Conservation (phyloP, 1,284 basidiomycete species). For the Trametes versicolor region DNA sequence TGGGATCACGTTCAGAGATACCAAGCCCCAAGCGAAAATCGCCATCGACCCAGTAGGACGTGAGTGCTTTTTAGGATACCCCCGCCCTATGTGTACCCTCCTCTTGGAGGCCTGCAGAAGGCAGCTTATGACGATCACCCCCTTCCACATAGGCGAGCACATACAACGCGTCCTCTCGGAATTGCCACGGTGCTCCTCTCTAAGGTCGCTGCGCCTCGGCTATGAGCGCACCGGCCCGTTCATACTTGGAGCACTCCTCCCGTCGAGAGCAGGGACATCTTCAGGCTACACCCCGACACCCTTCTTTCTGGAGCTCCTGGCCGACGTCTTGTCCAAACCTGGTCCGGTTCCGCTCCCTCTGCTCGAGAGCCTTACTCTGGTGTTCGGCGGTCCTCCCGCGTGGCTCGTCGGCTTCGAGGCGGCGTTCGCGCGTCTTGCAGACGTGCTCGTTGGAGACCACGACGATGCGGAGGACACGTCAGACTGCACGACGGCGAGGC, state of each 20-base stretch:
- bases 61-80: no score
- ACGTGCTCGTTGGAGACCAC: background rate
- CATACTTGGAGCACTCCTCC: background rate
- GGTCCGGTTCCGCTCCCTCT: background rate
- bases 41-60: background rate
- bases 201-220: background rate
- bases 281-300: background rate
- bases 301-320: background rate
- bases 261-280: no score
- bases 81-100: background rate
- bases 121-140: background rate
- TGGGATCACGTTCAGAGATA: background rate
- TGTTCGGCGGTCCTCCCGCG: background rate
- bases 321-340: background rate
- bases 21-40: background rate
- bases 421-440: constrained; percentile 1
- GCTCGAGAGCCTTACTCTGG: background rate
- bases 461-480: background rate
- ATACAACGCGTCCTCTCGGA: background rate
- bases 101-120: background rate
- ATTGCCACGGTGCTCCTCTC: background rate
- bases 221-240: background rate
- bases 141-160: background rate
- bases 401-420: background rate
- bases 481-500: no score